Conservation (phyloP, 805 yeast species). For the Martiniozyma abietophila region DNA sequence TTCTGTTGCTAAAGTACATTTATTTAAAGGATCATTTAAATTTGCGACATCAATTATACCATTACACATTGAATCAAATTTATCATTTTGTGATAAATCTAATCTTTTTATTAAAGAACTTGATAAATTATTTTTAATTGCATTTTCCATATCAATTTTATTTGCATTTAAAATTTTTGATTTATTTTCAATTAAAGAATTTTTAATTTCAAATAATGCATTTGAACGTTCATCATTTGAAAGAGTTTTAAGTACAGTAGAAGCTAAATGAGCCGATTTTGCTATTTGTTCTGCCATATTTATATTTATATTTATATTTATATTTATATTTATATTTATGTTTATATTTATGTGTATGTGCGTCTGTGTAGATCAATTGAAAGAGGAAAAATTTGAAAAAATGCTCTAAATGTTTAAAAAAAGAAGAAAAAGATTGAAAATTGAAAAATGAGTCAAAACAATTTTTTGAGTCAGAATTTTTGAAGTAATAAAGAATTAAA, state of each 20-base stretch:
- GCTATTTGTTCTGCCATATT: slow-evolving; percentile 73
- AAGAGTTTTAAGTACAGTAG: slow-evolving; percentile 72
- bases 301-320: background rate
- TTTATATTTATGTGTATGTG: no score
- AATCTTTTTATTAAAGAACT: slow-evolving; percentile 72
- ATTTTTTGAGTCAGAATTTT: no score
- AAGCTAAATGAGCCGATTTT: slow-evolving; percentile 69
- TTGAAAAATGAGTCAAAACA: no score
- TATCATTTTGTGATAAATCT: slow-evolving; percentile 73
- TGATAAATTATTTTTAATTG: slow-evolving; percentile 51
- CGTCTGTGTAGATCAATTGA: no score
- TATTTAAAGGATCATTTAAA: slow-evolving; percentile 89
- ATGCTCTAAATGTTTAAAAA: no score
- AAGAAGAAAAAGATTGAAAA: no score
- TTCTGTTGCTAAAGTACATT: slow-evolving; percentile 69
- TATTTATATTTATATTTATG: no score
- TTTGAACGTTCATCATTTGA: slow-evolving; percentile 61
- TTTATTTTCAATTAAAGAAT: slow-evolving; percentile 52
- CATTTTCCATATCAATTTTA: slow-evolving; percentile 61
- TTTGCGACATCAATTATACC: slow-evolving; percentile 89
- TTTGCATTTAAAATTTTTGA: slow-evolving; percentile 64
- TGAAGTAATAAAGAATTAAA: no score
- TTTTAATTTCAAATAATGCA: slow-evolving; percentile 67
- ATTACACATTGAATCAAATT: slow-evolving; percentile 88
- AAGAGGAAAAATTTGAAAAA: no score